Base-by-base conservation (phyloP, 371 early-diverging fungal species). In the Homolaphlyctis polyrhiza region DNA sequence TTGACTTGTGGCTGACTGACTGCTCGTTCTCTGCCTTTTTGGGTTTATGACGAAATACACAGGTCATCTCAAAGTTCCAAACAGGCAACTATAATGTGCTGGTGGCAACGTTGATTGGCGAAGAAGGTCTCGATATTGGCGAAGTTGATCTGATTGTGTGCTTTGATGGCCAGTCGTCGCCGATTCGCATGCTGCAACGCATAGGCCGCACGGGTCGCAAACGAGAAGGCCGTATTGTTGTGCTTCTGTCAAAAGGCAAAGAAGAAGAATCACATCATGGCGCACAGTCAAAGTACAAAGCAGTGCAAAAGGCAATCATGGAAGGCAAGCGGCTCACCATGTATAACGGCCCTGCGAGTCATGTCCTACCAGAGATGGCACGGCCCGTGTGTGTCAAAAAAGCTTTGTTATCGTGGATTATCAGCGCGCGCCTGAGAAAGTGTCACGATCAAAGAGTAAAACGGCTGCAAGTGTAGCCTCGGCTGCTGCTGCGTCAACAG, bases 41-140 rank as follows among this genome's bases (percentile, higher is more conserved):
- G 45, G 13, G n/a, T 45, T 13, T 45, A n/a, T 45, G 13, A n/a
- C n/a, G 45, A 16, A 16, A n/a, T 45, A 45, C n/a, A 57, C 68
- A 70, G 80, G 80, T 85, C 32, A 74, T 89, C 27, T 66, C 68
- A 16, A 80, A 85, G 32, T 94, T 95, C 64, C 85, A 87, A 57
- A 54, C 64, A 1, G 92, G 93, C 30, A 75, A 78, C 28, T 80
- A 84, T 59, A 97, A 97, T 69, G 88, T 92, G 1, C 75, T 97
- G 0, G 94, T 96, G 0, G 86, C 92, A 2, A 95, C 97, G 0
- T 91, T 87, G 25, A 94, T 97, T 59, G 97, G 96, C 48, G 97
- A 97, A 77, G 97, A 97, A 78, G 97, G 97, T 1, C 74, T 97
- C 29, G 97, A 97, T 72, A 97, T 97, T 76, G 97, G 96, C 61